Conservation (phyloP, 371 early-diverging fungal species). For the Rhizopus arrhizus region DNA sequence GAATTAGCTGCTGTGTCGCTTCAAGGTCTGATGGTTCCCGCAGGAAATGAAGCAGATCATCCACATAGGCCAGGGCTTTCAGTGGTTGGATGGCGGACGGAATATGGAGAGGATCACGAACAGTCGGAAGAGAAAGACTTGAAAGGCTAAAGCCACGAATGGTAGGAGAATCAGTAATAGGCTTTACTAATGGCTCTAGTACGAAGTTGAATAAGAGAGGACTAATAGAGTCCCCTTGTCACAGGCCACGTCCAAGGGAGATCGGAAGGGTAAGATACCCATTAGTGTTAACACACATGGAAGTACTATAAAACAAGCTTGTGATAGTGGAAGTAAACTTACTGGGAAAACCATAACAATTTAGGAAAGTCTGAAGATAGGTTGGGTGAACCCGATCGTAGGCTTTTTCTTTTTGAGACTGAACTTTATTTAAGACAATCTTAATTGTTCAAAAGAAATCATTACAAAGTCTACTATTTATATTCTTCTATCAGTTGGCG, state of each 20-base stretch:
- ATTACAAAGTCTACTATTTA: too few relatives aligned
- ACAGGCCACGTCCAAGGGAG: conserved; percentile 1
- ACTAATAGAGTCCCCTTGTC: conserved; percentile 21
- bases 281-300: not conserved
- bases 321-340: not conserved
- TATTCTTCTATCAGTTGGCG: too few relatives aligned
- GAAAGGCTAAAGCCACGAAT: not conserved
- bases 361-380: conserved; percentile 4
- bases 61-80: not conserved
- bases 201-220: conserved; percentile 20
- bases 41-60: not conserved
- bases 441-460: too few relatives aligned
- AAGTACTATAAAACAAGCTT: not conserved
- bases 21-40: conserved; percentile 1
- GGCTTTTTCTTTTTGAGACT: conserved; percentile 27
- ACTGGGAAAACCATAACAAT: conserved; percentile 12
- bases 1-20: not conserved
- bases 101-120: too few relatives aligned
- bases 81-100: too few relatives aligned
- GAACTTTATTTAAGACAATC: too few relatives aligned
- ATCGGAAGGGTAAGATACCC: not conserved
- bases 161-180: not conserved
- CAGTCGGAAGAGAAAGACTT: not conserved
- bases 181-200: conserved; percentile 8
- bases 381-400: conserved; percentile 20